Base-by-base conservation (phyloP, 768 basidiomycete species). In the Phaffia australis region DNA sequence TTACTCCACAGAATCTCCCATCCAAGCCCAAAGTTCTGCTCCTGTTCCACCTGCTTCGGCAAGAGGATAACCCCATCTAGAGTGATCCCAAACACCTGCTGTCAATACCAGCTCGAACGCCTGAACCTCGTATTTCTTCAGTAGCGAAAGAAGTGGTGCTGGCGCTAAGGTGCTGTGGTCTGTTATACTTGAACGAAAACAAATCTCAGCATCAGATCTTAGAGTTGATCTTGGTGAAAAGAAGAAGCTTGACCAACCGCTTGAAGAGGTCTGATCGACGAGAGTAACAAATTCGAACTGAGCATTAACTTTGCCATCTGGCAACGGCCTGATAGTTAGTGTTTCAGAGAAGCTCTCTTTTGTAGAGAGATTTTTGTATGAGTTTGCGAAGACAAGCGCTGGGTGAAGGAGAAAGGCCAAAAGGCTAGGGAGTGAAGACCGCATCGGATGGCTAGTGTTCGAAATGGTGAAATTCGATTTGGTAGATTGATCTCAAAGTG, bases 1-100 rank as follows among this genome's bases (percentile, higher is more conserved):
- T 29, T 63, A 69, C 56, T 73, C 69, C 1, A 42, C 52, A 51
- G 69, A 69, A 35, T 86, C 84, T n/a, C 82, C 86, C 81, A 95
- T 85, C 90, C 91, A 95, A 14, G 86, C 89, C 85, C 87, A 87
- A 7, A 97, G 78, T 74, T 93, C 88, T 9, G 89, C 93, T 2
- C 93, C 93, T 0, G 87, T 84, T 2, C 87, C 87, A 1, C 91
- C 87, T 3, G 83, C 84, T 5, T 81, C 77, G 69, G 87, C 86
- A 32, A 84, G 81, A 0, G 92, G 89, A 70, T 85, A 83, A 0
- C 88, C 89, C 87, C 90, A 93, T 29, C 81, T 78, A 52, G 83
- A 82, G 70, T 90, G 90, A 73, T 88, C 82, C 94, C 94, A 97
- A 71, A 85, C 87, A 23, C 94, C 94, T 16, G 92, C 85, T 63